Evolutionary conservation across 352 stramenopile species (phyloP), one percentile per base, ranked within the genome.

Genomic region (Pythium graminicola): DNA sequence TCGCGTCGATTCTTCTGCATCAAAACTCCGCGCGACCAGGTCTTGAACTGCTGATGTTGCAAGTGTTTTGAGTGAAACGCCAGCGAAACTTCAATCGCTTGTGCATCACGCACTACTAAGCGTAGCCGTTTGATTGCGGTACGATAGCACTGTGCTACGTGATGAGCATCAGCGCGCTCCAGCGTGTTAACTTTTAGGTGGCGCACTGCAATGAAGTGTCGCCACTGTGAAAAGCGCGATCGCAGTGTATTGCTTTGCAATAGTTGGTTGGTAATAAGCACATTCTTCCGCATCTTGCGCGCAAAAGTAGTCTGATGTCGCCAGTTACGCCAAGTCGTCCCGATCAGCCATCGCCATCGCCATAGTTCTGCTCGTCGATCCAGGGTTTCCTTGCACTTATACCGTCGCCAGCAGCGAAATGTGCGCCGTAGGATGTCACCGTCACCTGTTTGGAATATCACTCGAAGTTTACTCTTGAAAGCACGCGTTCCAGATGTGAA

Each of bases 381-480:
- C 6, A 60, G 27, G 6, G 53, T 54, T 2, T 14, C 19, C 5
- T 6, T 20, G 10, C 53, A 28, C 39, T 54, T 60, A 28, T 60
- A 60, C 17, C 53, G 44, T 10, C 44, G 23, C 53, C 53, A 60
- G 16, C 27, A 46, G 14, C 44, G 32, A 16, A 53, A 60, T 1
- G 35, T 35, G 8, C 31, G n/a, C 7, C 35, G 23, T 24, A 44
- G 43, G 14, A 42, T 32, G n/a, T 53, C 45, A 8, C 40, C 20
- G 16, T 53, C 53, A 4, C 53, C 44, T 7, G 53, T 49, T 40
- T 60, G 33, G 16, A 60, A 60, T 6, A 60, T 31, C 11, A 16
- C 35, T 11, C 53, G 53, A 5, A 60, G 28, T 24, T 51, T 53
- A 16, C 19, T 22, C 19, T 60, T 60, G 20, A 60, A 60, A 2